These are phyloP conservation scores for Exophiala lecanii-corni DNA, from an alignment of 2,329 filamentous ascomycete species.

Conservation along the genomic window DNA sequence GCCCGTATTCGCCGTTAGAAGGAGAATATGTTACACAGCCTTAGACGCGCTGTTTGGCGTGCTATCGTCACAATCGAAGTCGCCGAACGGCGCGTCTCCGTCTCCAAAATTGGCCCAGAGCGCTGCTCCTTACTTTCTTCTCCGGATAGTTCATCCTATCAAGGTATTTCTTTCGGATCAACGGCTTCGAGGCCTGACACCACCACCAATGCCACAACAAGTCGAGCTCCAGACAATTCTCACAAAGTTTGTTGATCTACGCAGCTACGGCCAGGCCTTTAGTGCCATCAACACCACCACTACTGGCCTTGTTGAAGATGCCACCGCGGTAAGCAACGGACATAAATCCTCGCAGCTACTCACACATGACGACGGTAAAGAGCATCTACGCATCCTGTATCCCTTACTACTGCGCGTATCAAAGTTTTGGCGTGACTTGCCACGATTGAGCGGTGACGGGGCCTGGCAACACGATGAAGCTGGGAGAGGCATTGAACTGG, in stretches of 20 bases:
- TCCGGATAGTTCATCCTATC: slow-evolving; percentile 75
- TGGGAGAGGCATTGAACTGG: slow-evolving; percentile 17
- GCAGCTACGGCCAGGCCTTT: slow-evolving; percentile 66
- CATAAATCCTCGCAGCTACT: background rate
- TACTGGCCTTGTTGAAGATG: slow-evolving; percentile 11
- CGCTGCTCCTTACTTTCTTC: slow-evolving; percentile 73
- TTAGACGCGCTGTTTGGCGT: slow-evolving; percentile 73
- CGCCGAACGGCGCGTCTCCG: background rate
- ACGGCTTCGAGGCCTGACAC: slow-evolving; percentile 81
- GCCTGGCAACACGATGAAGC: slow-evolving; percentile 24
- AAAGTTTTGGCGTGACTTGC: slow-evolving; percentile 41
- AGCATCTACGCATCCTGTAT: slow-evolving; percentile 77
- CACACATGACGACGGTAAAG: slow-evolving; percentile 43
- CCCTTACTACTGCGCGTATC: slow-evolving; percentile 66
- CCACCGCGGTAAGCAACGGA: background rate
- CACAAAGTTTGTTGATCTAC: slow-evolving; percentile 59
- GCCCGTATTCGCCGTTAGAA: slow-evolving; percentile 59
- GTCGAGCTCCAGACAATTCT: slow-evolving; percentile 73
- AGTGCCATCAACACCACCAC: slow-evolving; percentile 4
- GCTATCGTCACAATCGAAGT: slow-evolving; percentile 36
- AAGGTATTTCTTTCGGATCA: slow-evolving; percentile 86
- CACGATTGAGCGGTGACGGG: slow-evolving; percentile 18
- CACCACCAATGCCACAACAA: slow-evolving; percentile 75
- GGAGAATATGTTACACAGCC: slow-evolving; percentile 72
- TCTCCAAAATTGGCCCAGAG: slow-evolving; percentile 60